phyloP scores from a whole-genome alignment of 2,329 filamentous ascomycete species.

The Talaromyces sp. region DNA sequence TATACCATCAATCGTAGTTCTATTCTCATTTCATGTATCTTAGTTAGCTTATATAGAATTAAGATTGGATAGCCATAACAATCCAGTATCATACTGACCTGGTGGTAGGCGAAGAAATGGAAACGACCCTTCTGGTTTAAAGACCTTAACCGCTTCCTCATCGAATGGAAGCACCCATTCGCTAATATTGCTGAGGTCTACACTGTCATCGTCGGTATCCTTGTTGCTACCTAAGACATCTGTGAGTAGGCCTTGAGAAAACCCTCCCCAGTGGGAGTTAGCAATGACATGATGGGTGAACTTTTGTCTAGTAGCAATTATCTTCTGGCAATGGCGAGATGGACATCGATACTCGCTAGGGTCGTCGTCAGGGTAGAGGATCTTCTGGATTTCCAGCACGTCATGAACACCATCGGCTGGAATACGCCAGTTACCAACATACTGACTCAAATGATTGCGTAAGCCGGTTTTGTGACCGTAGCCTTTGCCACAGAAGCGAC shows the following conservation, averaged over 20 bases:
- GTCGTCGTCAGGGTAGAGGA: background rate
- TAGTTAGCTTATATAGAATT: background rate
- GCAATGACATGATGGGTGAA: conserved; percentile 3
- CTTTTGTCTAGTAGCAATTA: background rate
- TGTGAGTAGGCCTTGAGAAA: background rate
- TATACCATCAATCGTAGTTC: background rate
- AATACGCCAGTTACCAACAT: conserved; percentile 15
- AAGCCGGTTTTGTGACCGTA: conserved; percentile 18
- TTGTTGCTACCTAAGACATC: background rate
- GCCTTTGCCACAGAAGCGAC: conserved; percentile 19
- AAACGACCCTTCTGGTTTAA: background rate
- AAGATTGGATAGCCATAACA: background rate
- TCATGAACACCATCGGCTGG: conserved; percentile 22
- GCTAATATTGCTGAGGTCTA: background rate
- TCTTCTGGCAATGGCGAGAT: background rate
- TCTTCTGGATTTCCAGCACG: conserved; percentile 18
- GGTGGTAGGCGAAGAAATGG: conserved; percentile 1
- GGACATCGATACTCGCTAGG: conserved; percentile 1
- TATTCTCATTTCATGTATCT: background rate
- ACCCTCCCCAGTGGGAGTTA: background rate
- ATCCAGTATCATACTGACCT: background rate
- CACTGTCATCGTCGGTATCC: background rate
- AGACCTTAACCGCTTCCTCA: background rate
- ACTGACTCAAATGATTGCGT: conserved; percentile 15
- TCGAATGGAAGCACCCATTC: background rate